A percentile compares a stretch with the other conserved stretches of the same genome.
Evolutionary conservation across 768 basidiomycete genomes (phyloP).

Genomic region (Tephrocybe sp.): DNA sequence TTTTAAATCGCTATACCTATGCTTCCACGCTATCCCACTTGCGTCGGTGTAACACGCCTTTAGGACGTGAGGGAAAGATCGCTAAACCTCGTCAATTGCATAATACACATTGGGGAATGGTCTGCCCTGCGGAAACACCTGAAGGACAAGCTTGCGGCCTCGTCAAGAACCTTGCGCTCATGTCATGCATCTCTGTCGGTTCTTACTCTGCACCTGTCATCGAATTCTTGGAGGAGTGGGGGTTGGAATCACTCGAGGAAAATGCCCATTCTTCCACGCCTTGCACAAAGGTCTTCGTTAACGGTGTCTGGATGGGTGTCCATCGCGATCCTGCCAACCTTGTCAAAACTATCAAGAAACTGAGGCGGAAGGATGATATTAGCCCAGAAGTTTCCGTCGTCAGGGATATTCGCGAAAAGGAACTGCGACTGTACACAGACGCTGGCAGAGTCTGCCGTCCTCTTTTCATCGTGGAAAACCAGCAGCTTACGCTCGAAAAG

Average conservation of each 20-base stretch:
- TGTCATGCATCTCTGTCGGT: slow-evolving; percentile 98
- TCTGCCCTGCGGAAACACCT: slow-evolving; percentile 98
- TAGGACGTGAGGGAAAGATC: slow-evolving; percentile 98
- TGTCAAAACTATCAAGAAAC: slow-evolving; percentile 89
- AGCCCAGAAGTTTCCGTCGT: slow-evolving; percentile 96
- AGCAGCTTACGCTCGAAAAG: slow-evolving; percentile 81
- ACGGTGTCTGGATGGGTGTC: slow-evolving; percentile 99
- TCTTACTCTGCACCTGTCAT: slow-evolving; percentile 95
- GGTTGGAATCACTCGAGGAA: slow-evolving; percentile 91
- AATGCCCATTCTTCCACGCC: slow-evolving; percentile 83
- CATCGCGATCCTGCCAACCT: slow-evolving; percentile 93
- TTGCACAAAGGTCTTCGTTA: slow-evolving; percentile 96
- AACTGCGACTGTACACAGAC: slow-evolving; percentile 93
- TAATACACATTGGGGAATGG: slow-evolving; percentile 99
- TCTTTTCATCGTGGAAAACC: slow-evolving; percentile 93
- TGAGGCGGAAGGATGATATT: slow-evolving; percentile 93
- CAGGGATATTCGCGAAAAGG: slow-evolving; percentile 94
- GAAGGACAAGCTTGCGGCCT: slow-evolving; percentile 99
- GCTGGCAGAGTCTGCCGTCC: slow-evolving; percentile 97
- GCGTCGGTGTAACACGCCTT: slow-evolving; percentile 96
- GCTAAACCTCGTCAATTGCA: slow-evolving; percentile 99
- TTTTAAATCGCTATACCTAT: slow-evolving; percentile 97
- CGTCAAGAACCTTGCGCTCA: slow-evolving; percentile 96
- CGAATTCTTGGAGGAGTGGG: slow-evolving; percentile 99
- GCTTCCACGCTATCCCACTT: slow-evolving; percentile 97